Percentiles rank a stretch among this genome's conserved stretches.
phyloP scores from a whole-genome alignment of 306 rosid species.

The Datisca glomerata region DNA sequence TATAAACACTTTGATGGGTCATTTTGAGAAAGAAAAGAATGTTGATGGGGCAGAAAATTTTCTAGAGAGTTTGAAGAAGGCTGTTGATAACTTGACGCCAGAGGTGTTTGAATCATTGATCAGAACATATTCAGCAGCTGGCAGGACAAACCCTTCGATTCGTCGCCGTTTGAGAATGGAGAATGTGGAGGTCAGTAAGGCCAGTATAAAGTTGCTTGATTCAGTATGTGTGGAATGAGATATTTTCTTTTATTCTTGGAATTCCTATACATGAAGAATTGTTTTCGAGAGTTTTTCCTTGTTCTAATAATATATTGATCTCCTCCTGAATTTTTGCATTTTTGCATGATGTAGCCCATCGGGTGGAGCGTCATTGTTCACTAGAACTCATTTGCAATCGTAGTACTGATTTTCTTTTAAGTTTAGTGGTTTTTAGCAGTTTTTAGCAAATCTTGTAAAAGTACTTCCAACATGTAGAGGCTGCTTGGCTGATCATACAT shows the following conservation, averaged over 20 bases:
- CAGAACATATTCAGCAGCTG: conserved; percentile 71
- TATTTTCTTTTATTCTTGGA: conserved; percentile 6
- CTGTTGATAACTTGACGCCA: conserved; percentile 27
- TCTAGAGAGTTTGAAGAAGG: conserved; percentile 54
- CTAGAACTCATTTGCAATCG: too few species aligned
- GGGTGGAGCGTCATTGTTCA: too few species aligned
- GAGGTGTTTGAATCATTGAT: conserved; percentile 70
- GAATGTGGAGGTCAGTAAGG: conserved; percentile 54
- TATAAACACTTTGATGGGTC: conserved; percentile 36
- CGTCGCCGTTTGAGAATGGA: conserved; percentile 74
- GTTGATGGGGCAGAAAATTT: conserved; percentile 80
- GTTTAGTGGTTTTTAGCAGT: too few species aligned
- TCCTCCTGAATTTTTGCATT: too few species aligned
- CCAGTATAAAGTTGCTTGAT: conserved; percentile 50
- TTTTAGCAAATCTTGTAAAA: too few species aligned
- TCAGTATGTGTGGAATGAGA: conserved; percentile 46
- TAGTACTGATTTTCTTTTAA: too few species aligned
- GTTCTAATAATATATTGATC: too few species aligned
- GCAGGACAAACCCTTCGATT: conserved; percentile 43
- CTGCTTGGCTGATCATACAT: too few species aligned
- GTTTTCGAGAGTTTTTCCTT: too few species aligned
- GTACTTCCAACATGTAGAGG: too few species aligned
- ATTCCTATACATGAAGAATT: conserved; percentile 18
- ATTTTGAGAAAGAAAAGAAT: conserved; percentile 64
- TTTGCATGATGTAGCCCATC: too few species aligned